Percentiles rank a stretch among this genome's conserved stretches.
phyloP scores from a whole-genome alignment of 345 rosid species.

The Odontarrhena argentea region DNA sequence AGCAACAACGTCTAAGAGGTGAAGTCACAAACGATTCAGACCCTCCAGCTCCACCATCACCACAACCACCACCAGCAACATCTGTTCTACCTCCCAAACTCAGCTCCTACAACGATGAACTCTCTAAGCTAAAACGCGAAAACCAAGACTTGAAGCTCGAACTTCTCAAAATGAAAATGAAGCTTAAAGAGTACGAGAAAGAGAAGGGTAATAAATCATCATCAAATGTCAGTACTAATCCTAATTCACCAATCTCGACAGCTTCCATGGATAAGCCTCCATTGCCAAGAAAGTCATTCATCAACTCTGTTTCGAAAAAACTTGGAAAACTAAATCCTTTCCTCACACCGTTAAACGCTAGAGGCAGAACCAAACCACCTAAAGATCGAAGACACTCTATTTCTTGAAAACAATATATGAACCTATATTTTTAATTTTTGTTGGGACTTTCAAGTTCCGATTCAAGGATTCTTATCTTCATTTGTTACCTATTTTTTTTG shows the following conservation, averaged over 20 bases:
- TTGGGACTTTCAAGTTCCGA: slow-evolving; percentile 27
- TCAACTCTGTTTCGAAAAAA: slow-evolving; percentile 72
- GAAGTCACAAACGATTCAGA: slow-evolving; percentile 59
- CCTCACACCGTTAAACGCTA: slow-evolving; percentile 47
- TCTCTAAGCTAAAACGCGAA: slow-evolving; percentile 64
- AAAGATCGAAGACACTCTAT: slow-evolving; percentile 88
- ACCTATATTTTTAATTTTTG: slow-evolving; percentile 16
- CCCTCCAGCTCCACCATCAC: slow-evolving; percentile 20
- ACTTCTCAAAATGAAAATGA: slow-evolving; percentile 82
- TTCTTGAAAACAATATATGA: slow-evolving; percentile 50
- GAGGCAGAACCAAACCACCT: slow-evolving; percentile 58
- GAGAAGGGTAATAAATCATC: slow-evolving; percentile 45
- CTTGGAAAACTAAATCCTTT: slow-evolving; percentile 82
- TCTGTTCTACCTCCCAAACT: slow-evolving; percentile 48
- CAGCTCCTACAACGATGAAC: slow-evolving; percentile 52
- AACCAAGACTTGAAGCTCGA: slow-evolving; percentile 83
- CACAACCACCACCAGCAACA: slow-evolving; percentile 35
- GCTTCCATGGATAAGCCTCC: slow-evolving; percentile 73
- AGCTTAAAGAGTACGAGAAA: slow-evolving; percentile 69
- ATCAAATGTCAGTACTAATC: slow-evolving; percentile 24
- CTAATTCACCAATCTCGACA: slow-evolving; percentile 33
- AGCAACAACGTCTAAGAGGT: slow-evolving; percentile 84
- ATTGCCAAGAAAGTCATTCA: slow-evolving; percentile 73
- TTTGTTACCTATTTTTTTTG: slow-evolving; percentile 1
- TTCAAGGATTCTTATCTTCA: slow-evolving; percentile 12